Conservation (phyloP, 495 filamentous ascomycete genomes). For the Hypoxylon fuscum region DNA sequence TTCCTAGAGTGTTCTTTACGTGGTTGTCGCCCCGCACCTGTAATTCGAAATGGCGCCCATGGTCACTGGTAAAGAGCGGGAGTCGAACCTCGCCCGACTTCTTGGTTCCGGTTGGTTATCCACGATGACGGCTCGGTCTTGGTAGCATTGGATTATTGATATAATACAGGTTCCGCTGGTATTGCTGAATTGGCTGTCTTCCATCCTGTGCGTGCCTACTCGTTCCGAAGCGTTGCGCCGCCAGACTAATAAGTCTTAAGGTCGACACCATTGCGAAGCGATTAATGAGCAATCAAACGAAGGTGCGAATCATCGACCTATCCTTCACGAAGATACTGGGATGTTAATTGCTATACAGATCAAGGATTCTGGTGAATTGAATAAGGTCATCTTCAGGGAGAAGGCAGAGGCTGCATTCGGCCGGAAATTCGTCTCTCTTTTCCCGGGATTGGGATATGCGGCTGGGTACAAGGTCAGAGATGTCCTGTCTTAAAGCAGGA, state of each 20-base stretch:
- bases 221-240: slow-evolving; percentile 26
- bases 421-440: slow-evolving; percentile 91
- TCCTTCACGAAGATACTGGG: slow-evolving; percentile 15
- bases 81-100: slow-evolving; percentile 86
- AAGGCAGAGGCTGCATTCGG: slow-evolving; percentile 73
- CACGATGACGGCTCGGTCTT: too few species aligned
- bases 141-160: not conserved
- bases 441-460: slow-evolving; percentile 95
- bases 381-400: slow-evolving; percentile 93
- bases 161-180: slow-evolving; percentile 79
- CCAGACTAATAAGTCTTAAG: slow-evolving; percentile 56
- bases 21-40: not conserved
- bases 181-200: slow-evolving; percentile 97
- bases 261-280: slow-evolving; percentile 99
- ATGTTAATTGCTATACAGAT: slow-evolving; percentile 59
- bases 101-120: slow-evolving; percentile 81
- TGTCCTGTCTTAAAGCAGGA: not conserved
- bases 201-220: slow-evolving; percentile 76
- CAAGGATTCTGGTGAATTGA: slow-evolving; percentile 68
- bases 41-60: slow-evolving; percentile 57
- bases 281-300: slow-evolving; percentile 96
- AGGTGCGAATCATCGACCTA: slow-evolving; percentile 56
- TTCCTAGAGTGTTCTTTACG: too few species aligned
- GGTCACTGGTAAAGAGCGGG: slow-evolving; percentile 74
- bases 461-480: slow-evolving; percentile 90